These are phyloP conservation scores for Termitomyces sp. DNA, from an alignment of 768 basidiomycete genomes.

Conservation along the genomic window DNA sequence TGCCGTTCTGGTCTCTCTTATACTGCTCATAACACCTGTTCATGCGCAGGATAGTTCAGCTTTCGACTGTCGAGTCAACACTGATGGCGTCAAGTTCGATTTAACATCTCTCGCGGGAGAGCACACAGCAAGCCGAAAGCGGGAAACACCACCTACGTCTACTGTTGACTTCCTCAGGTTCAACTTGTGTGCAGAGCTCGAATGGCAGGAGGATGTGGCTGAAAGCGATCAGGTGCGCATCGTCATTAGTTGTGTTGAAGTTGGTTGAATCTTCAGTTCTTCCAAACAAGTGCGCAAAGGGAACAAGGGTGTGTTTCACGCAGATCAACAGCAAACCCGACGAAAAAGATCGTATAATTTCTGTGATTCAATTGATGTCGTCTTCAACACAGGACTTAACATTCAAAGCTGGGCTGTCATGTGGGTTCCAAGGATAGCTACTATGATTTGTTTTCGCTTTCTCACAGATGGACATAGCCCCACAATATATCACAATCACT, in stretches of 20 bases:
- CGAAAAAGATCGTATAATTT: slow-evolving; percentile 55
- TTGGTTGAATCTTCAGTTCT: background rate
- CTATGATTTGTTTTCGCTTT: background rate
- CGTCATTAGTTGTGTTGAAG: slow-evolving; percentile 12
- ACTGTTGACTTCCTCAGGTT: slow-evolving; percentile 60
- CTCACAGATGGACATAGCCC: slow-evolving; percentile 33
- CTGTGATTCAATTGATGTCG: slow-evolving; percentile 74
- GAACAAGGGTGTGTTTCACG: slow-evolving; percentile 73
- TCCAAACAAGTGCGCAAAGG: slow-evolving; percentile 53
- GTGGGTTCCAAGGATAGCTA: slow-evolving; percentile 34
- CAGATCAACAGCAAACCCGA: slow-evolving; percentile 58
- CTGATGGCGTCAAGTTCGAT: slow-evolving; percentile 52
- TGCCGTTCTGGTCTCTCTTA: slow-evolving; percentile 7
- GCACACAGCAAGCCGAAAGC: slow-evolving; percentile 46
- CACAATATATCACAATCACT: slow-evolving; percentile 50
- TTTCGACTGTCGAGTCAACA: slow-evolving; percentile 52
- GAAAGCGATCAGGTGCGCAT: slow-evolving; percentile 65
- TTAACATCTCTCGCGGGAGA: slow-evolving; percentile 52
- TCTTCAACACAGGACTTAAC: slow-evolving; percentile 28
- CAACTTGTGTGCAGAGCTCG: slow-evolving; percentile 64
- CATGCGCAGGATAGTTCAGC: slow-evolving; percentile 35
- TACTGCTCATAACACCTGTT: slow-evolving; percentile 14
- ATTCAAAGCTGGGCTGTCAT: slow-evolving; percentile 29
- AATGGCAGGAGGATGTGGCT: slow-evolving; percentile 38
- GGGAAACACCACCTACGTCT: slow-evolving; percentile 60